phyloP scores from a whole-genome alignment of 2,329 filamentous ascomycete genomes.

The Colletotrichum acutatum region DNA sequence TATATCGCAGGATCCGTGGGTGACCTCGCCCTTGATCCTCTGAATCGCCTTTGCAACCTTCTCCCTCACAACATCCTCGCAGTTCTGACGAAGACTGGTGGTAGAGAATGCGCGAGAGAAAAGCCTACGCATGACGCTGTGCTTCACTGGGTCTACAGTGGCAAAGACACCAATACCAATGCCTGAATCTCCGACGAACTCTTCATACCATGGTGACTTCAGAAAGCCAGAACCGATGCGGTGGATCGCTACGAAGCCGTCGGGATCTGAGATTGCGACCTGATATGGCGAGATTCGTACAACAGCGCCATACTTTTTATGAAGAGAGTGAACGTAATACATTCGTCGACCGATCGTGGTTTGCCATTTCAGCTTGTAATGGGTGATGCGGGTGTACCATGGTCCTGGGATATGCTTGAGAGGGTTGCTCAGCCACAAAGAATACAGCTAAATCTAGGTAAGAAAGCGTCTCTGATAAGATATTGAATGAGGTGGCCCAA shows the following conservation, averaged over 20 bases:
- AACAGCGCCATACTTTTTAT: slow-evolving; percentile 10
- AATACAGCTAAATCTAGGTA: background rate
- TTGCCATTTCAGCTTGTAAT: slow-evolving; percentile 11
- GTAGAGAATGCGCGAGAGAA: slow-evolving; percentile 54
- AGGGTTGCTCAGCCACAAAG: background rate
- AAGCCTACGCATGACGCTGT: slow-evolving; percentile 46
- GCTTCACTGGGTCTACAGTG: slow-evolving; percentile 4
- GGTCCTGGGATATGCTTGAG: slow-evolving; percentile 23
- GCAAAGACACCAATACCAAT: slow-evolving; percentile 10
- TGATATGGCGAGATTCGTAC: slow-evolving; percentile 24
- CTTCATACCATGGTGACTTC: slow-evolving; percentile 8
- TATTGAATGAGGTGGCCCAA: background rate
- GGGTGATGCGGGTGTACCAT: slow-evolving; percentile 21
- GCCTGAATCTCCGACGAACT: background rate
- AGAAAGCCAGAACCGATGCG: slow-evolving; percentile 19
- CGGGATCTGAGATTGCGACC: slow-evolving; percentile 17
- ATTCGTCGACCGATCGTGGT: slow-evolving; percentile 15
- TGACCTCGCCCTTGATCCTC: slow-evolving; percentile 56
- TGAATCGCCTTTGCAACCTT: slow-evolving; percentile 53
- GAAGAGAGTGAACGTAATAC: slow-evolving; percentile 14
- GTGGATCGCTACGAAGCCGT: slow-evolving; percentile 21
- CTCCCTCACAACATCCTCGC: slow-evolving; percentile 46
- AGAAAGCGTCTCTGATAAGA: background rate
- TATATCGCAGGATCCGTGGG: slow-evolving; percentile 53
- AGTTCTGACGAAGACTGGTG: slow-evolving; percentile 43